These are phyloP conservation scores for Herpotrichia juniperi DNA, from an alignment of 2,329 filamentous ascomycete genomes.

Conservation along the genomic window DNA sequence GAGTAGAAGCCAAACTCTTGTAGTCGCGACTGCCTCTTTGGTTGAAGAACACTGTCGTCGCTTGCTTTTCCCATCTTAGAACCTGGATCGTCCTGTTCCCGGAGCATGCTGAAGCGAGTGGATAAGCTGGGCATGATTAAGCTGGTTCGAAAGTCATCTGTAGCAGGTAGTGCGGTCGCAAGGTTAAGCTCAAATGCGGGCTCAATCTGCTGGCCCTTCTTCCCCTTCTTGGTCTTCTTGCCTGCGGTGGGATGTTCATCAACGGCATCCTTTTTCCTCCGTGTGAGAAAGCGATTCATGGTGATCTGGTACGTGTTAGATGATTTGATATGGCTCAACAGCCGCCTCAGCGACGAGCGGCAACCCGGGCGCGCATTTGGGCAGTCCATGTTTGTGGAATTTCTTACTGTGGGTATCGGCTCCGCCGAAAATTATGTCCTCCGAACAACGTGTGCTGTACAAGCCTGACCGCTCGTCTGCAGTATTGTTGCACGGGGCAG, in stretches of 20 bases:
- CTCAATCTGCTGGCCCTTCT: conserved; percentile 53
- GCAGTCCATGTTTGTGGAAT: conserved; percentile 13
- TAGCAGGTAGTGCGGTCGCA: conserved; percentile 73
- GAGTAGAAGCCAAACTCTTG: conserved; percentile 71
- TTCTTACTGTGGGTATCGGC: conserved; percentile 22
- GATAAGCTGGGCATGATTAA: conserved; percentile 94
- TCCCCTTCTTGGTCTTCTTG: conserved; percentile 59
- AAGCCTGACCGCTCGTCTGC: conserved; percentile 16
- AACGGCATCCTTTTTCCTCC: conserved; percentile 72
- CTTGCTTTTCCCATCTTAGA: conserved; percentile 92
- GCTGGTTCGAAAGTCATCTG: conserved; percentile 93
- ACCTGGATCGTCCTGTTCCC: conserved; percentile 90
- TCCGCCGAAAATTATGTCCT: conserved; percentile 5
- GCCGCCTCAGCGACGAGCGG: conserved; percentile 12
- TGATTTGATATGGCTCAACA: conserved; percentile 9
- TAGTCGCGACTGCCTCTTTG: conserved; percentile 79
- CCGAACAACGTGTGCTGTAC: conserved; percentile 12
- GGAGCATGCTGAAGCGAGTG: conserved; percentile 93
- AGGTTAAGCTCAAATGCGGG: conserved; percentile 75
- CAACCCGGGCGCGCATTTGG: conserved; percentile 8
- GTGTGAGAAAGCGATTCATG: conserved; percentile 81
- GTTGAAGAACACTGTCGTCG: conserved; percentile 89
- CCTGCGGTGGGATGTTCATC: conserved; percentile 35
- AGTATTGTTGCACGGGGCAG: conserved; percentile 12
- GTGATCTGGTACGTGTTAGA: conserved; percentile 33